These are phyloP conservation scores for Pichia exigua DNA, from an alignment of 805 yeast species.

Conservation along the genomic window DNA sequence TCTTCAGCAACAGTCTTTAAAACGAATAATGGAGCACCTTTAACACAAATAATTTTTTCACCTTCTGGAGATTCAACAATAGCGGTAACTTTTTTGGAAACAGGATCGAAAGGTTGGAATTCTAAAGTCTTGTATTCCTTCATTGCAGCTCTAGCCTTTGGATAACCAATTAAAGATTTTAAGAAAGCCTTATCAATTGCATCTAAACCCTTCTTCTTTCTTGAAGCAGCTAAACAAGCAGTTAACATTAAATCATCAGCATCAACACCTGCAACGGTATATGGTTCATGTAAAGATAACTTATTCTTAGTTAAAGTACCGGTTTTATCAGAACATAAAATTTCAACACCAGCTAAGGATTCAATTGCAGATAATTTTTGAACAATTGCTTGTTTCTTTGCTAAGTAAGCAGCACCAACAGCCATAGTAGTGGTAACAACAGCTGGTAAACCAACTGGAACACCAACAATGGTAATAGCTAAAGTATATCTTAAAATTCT, in stretches of 20 bases:
- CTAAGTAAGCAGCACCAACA: conserved; percentile 98
- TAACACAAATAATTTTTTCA: conserved; percentile 90
- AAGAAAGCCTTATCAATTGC: conserved; percentile 96
- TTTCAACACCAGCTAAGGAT: conserved; percentile 95
- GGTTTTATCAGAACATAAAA: conserved; percentile 95
- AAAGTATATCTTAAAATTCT: conserved; percentile 84
- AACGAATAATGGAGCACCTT: conserved; percentile 97
- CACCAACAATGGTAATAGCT: conserved; percentile 96
- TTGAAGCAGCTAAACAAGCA: conserved; percentile 95
- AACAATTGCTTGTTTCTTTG: conserved; percentile 95
- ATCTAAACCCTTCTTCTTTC: conserved; percentile 97
- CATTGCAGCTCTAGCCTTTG: conserved; percentile 88
- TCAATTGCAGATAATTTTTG: conserved; percentile 95
- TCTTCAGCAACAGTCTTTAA: conserved; percentile 95
- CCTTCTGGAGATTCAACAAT: conserved; percentile 94
- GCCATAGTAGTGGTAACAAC: conserved; percentile 99
- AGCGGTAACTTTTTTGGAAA: conserved; percentile 93
- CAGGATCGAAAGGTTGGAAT: conserved; percentile 98
- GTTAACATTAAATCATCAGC: conserved; percentile 94
- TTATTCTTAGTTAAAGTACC: conserved; percentile 98
- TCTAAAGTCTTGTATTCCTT: conserved; percentile 90
- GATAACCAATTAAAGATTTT: conserved; percentile 80
- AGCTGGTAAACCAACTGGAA: conserved; percentile 98
- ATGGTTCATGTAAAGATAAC: conserved; percentile 92
- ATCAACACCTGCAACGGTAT: conserved; percentile 95